These are phyloP conservation scores for Tuber calosporum DNA, from an alignment of 495 filamentous ascomycete genomes.

Conservation along the genomic window DNA sequence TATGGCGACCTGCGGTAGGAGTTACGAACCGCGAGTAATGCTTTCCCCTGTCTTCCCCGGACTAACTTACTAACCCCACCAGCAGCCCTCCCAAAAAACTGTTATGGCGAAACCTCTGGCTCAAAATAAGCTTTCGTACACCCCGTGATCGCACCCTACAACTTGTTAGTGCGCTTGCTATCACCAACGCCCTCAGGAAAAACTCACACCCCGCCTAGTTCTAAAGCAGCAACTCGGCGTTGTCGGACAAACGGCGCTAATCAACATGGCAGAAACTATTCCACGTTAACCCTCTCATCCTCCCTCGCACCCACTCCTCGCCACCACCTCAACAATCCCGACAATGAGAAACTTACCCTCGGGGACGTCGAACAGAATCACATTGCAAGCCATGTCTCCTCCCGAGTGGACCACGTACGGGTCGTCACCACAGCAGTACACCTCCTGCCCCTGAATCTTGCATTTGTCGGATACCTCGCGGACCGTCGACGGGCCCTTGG, in stretches of 20 bases:
- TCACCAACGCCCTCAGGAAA: not conserved
- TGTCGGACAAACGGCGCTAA: not conserved
- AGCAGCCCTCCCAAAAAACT: not conserved
- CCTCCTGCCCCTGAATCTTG: not conserved
- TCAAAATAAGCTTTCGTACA: not conserved
- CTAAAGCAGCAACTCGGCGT: not conserved
- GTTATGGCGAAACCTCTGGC: not conserved
- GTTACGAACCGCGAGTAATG: not conserved
- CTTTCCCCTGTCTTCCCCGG: not conserved
- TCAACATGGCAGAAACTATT: not conserved
- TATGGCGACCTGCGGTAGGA: not conserved
- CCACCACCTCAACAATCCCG: not conserved
- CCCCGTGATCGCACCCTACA: not conserved
- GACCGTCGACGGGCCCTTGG: not conserved
- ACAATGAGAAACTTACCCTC: not conserved
- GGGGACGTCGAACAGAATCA: not conserved
- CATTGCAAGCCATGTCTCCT: not conserved
- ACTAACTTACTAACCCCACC: not conserved
- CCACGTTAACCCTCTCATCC: not conserved
- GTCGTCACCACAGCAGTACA: not conserved
- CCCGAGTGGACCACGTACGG: not conserved
- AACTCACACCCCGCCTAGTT: not conserved
- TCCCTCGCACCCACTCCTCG: not conserved
- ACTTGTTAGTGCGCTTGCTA: not conserved
- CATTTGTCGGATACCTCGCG: not conserved